Evolutionary conservation across 805 yeast species (phyloP).

Genomic region (Myxozyma melibiosi): DNA sequence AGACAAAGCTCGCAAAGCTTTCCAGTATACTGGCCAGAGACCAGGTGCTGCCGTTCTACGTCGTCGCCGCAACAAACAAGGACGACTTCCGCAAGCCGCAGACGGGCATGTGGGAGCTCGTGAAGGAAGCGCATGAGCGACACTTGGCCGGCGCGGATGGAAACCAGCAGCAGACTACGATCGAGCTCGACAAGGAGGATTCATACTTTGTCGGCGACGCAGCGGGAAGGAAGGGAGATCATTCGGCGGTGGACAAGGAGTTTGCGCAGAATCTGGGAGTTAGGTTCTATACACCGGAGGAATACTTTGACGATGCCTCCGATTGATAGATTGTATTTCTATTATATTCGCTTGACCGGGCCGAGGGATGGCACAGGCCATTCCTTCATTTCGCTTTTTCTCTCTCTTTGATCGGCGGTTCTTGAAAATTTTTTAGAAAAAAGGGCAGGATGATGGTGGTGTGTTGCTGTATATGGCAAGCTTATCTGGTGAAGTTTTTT

Average conservation of each 20-base stretch:
- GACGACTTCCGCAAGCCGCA: conserved; percentile 63
- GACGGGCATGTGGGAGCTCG: conserved; percentile 71
- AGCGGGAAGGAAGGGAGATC: conserved; percentile 80
- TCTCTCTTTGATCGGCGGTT: too few relatives aligned
- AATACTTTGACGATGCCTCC: conserved; percentile 52
- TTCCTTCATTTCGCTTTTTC: too few relatives aligned
- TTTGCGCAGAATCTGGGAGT: conserved; percentile 67
- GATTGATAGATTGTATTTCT: too few relatives aligned
- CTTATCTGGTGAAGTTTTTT: too few relatives aligned
- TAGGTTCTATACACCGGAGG: conserved; percentile 71
- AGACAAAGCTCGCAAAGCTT: conserved; percentile 49
- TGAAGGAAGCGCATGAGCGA: conserved; percentile 39
- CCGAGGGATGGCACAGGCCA: too few relatives aligned
- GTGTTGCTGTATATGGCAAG: too few relatives aligned
- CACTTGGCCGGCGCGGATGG: conserved; percentile 1
- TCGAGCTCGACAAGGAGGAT: conserved; percentile 46
- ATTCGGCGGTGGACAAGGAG: conserved; percentile 71
- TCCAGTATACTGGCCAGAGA: conserved; percentile 8
- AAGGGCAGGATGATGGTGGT: too few relatives aligned
- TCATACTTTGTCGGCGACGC: conserved; percentile 93
- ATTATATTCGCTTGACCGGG: too few relatives aligned
- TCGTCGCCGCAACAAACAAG: conserved; percentile 33
- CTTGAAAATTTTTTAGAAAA: too few relatives aligned
- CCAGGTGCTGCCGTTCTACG: conserved; percentile 21
- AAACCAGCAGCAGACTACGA: not conserved